phyloP scores from a whole-genome alignment of 1,139 yeast genomes.

The Scheffersomyces segobiensis region DNA sequence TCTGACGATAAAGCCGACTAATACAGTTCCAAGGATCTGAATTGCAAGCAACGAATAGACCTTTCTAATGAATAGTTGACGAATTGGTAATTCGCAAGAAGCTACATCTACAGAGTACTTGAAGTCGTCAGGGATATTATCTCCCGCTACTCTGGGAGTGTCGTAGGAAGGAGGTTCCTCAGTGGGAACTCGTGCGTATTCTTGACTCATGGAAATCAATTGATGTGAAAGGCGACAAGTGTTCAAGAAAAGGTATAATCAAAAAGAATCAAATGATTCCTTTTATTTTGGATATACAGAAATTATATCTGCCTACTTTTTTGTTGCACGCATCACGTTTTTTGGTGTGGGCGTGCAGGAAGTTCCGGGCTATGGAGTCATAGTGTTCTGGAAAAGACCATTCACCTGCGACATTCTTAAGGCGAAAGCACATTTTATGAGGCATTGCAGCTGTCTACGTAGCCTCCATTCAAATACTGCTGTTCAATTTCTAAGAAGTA shows the following conservation, averaged over 20 bases:
- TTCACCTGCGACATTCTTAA: neutral
- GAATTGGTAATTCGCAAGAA: constrained; percentile 71
- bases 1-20: constrained; percentile 57
- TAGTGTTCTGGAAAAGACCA: neutral
- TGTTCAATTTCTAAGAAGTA: neutral
- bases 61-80: constrained; percentile 75
- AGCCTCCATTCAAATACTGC: neutral
- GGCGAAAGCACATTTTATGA: neutral
- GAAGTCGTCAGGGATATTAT: constrained; percentile 72
- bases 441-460: neutral
- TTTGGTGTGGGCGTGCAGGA: neutral
- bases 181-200: constrained; percentile 4
- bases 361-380: neutral
- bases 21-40: constrained; percentile 64
- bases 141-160: constrained; percentile 36
- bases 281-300: neutral
- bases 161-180: constrained; percentile 10
- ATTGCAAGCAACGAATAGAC: constrained; percentile 71
- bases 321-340: neutral
- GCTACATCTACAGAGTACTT: constrained; percentile 79
- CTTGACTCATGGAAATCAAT: constrained; percentile 4
- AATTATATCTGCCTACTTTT: constrained; percentile 6
- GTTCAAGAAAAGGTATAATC: neutral
- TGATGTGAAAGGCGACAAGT: neutral
- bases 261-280: neutral